Base-by-base conservation (phyloP, 2,329 filamentous ascomycete species). In the Beauveria australis region DNA sequence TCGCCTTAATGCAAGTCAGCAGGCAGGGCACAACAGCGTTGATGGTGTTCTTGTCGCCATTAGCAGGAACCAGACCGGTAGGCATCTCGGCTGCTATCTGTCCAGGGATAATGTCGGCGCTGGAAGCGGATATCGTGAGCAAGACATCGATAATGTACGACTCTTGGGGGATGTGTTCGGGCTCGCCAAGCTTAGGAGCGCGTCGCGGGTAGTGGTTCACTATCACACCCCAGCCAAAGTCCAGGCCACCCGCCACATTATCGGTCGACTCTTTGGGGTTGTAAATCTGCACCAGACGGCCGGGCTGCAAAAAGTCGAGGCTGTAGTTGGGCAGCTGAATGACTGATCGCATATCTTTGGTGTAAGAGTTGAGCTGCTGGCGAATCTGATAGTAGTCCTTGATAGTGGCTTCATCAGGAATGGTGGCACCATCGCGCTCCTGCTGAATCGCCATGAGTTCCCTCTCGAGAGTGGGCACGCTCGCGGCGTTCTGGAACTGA, bases 141-240 rank as follows among this genome's bases (percentile, higher is more conserved):
- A 96, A 78, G 5, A 97, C 90, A 66, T 97, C 92, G 19, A 97
- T 80, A 61, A 96, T 79, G 69, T 89, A 89, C 2, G 86, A 87
- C 71, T 96, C 85, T 68, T 96, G 90, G 0, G 89, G 85, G 1
- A 81, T 78, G 57, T 86, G 82, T 55, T 91, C 85, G 51, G 90
- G 84, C 59, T 86, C 80, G 41, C 83, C 85, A 44, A 85, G 82
- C 71, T 89, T 92, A 19, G 81, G 80, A 1, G 82, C 77, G 67
- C 84, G 86, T 59, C 91, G 86, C 56, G 81, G 76, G 0, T 81
- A 82, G 67, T 87, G 88, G 68, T 91, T 89, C 52, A 95, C 84
- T 22, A 97, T 85, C 1, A 92, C 89, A 58, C 94, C 94, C 94
- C 94, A 99, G 60, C 92, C 93, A 73, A 96, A 99, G 72, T 97